Evolutionary conservation across 352 stramenopile species (phyloP).

Genomic region (Pythium brachiatum): DNA sequence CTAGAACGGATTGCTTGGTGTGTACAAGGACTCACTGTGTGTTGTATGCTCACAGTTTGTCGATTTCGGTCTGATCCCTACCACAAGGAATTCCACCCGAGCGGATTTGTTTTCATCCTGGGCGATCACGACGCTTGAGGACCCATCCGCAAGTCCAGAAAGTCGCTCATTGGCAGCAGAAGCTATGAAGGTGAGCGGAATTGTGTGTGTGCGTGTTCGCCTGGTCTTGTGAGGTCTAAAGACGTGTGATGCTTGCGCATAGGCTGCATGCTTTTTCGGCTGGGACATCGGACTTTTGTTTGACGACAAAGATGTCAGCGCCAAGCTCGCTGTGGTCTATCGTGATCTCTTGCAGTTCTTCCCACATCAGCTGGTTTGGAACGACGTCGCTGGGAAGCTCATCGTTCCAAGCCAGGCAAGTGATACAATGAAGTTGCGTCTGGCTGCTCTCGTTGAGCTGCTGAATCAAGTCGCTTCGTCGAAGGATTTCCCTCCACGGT

Average conservation of each 20-base stretch:
- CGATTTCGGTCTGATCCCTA: conserved; percentile 1
- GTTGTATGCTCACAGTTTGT: conserved; percentile 3
- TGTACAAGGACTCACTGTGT: background rate
- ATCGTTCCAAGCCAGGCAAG: conserved; percentile 21
- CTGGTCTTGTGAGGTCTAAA: too few species aligned
- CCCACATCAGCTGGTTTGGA: conserved; percentile 40
- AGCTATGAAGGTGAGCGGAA: conserved; percentile 29
- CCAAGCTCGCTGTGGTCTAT: conserved; percentile 37
- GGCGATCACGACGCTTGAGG: background rate
- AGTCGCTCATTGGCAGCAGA: conserved; percentile 24
- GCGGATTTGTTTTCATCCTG: background rate
- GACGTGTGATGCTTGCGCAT: background rate
- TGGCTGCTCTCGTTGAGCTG: conserved; percentile 37
- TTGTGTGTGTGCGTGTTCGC: background rate
- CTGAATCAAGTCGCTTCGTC: conserved; percentile 35
- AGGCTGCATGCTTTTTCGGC: conserved; percentile 40
- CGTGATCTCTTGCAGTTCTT: conserved; percentile 51
- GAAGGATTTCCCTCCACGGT: conserved; percentile 34
- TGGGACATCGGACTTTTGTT: conserved; percentile 51
- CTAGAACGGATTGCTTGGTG: background rate
- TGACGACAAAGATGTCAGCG: conserved; percentile 26
- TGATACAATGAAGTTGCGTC: conserved; percentile 20
- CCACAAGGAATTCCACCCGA: background rate
- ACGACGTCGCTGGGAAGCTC: conserved; percentile 29
- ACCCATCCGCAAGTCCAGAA: conserved; percentile 11